These are phyloP conservation scores for Agrostemma githago DNA, from an alignment of 148 eudicot genomes.

Conservation along the genomic window DNA sequence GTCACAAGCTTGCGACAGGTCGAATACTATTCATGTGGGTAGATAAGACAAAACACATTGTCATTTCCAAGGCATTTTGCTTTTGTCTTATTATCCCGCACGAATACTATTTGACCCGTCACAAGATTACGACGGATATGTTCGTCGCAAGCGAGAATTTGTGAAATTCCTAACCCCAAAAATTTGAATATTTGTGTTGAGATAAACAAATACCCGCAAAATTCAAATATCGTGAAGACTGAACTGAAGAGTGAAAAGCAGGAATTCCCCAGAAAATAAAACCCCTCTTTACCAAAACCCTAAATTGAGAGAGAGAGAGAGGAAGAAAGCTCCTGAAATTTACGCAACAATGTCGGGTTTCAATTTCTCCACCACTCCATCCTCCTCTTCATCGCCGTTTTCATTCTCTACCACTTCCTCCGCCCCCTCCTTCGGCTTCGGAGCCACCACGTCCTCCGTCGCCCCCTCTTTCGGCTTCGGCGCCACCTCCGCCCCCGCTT, in stretches of 20 bases:
- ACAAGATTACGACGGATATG: too few species aligned
- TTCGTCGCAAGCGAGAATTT: too few species aligned
- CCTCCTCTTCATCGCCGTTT: slow-evolving; percentile 4
- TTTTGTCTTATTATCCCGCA: too few species aligned
- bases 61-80: too few species aligned
- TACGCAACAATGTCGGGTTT: slow-evolving; percentile 23
- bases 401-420: slow-evolving; percentile 8
- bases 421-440: slow-evolving; percentile 17
- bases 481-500: background rate
- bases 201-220: background rate
- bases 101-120: too few species aligned
- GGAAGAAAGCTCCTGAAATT: background rate
- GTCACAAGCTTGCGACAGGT: too few species aligned
- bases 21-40: too few species aligned
- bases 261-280: background rate
- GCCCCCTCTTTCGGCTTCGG: background rate
- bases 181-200: too few species aligned
- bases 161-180: too few species aligned
- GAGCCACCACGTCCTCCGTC: slow-evolving; percentile 9
- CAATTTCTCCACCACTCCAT: slow-evolving; percentile 10
- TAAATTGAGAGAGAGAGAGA: too few species aligned
- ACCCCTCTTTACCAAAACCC: background rate
- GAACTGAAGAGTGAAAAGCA: too few species aligned
- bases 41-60: too few species aligned
- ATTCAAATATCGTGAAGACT: background rate